Conservation (phyloP, 108 stramenopile genomes). For the Bacterosira constricta region DNA sequence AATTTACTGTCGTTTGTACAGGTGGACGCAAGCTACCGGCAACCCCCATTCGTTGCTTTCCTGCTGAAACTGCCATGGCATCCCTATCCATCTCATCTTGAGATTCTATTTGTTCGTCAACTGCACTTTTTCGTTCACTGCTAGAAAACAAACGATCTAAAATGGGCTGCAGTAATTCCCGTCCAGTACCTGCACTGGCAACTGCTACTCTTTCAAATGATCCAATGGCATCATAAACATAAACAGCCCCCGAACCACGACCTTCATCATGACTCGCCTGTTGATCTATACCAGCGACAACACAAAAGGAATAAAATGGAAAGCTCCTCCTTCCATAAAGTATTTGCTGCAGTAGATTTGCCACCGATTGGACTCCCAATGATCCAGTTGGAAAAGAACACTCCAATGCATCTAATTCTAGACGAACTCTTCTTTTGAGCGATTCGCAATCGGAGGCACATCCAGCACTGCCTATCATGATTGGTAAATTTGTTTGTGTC, state of each 20-base stretch:
- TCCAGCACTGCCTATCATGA: slow-evolving; percentile 73
- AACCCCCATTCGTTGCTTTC: slow-evolving; percentile 41
- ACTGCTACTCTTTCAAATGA: slow-evolving; percentile 84
- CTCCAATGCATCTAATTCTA: slow-evolving; percentile 56
- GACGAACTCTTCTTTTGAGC: slow-evolving; percentile 60
- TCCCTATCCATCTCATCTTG: neutral
- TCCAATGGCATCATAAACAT: slow-evolving; percentile 90
- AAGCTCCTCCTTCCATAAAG: slow-evolving; percentile 75
- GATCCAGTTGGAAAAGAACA: slow-evolving; percentile 11
- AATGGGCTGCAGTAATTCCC: slow-evolving; percentile 81
- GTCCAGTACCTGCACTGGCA: slow-evolving; percentile 76
- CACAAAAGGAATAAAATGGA: slow-evolving; percentile 88
- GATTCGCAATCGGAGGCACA: slow-evolving; percentile 81
- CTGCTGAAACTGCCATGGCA: slow-evolving; percentile 32
- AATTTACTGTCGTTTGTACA: slow-evolving; percentile 50
- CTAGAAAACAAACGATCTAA: slow-evolving; percentile 79
- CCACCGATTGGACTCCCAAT: slow-evolving; percentile 52
- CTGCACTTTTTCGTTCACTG: neutral
- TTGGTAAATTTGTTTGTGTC: slow-evolving; percentile 26
- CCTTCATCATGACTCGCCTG: neutral
- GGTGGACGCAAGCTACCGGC: slow-evolving; percentile 49
- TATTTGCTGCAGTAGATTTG: slow-evolving; percentile 67
- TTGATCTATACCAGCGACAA: slow-evolving; percentile 66
- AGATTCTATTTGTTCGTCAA: too few species aligned
- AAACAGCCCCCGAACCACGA: slow-evolving; percentile 48